Base-by-base conservation (phyloP, 2,329 filamentous ascomycete species). In the Arthrobotrys conoides region DNA sequence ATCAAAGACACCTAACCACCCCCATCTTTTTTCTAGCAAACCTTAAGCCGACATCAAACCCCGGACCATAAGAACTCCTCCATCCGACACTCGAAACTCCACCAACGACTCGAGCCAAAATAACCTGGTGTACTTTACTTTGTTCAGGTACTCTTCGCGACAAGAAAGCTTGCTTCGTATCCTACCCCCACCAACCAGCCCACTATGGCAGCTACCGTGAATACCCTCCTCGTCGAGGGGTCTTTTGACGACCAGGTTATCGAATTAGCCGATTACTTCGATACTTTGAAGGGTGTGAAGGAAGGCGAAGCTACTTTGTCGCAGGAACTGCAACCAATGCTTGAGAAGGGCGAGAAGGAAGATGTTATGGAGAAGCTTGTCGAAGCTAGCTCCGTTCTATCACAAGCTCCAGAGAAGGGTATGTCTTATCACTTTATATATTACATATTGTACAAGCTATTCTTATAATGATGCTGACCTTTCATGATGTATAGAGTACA, bases 261-360 rank as follows among this genome's bases (percentile, higher is more conserved):
- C 86, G 96, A 99, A 87, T 92, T 99, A 88, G 94, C 95, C 85
- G 92, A 94, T 83, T 97, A 97, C 87, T 88, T 99, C 85, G 93
- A 97, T 86, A 88, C 91, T 82, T 89, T 94, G 84, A 92, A 92
- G 81, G 88, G 89, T 80, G 88, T 94, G 84, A 92, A 92, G 81
- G 88, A 89, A 80, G 88, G 88, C 81, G 85, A 85, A 80, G 86
- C 85, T 66, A 85, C 83, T 63, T 83, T 91, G 76, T 87, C 88
- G 83, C 84, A 87, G 81, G 90, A 92, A 82, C 87, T 96, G 84
- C 88, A 91, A 85, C 89, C 92, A 80, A 88, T 95, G 81, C 87
- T 96, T 83, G 88, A 91, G 83, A 88, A 88, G 85, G 89, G 90
- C 81, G 87, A 94, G 86, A 90, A 90, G 83, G 93, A 94, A 87